These are phyloP conservation scores for Aspergillus clavatus DNA, from an alignment of 2,329 filamentous ascomycete species.

Conservation along the genomic window DNA sequence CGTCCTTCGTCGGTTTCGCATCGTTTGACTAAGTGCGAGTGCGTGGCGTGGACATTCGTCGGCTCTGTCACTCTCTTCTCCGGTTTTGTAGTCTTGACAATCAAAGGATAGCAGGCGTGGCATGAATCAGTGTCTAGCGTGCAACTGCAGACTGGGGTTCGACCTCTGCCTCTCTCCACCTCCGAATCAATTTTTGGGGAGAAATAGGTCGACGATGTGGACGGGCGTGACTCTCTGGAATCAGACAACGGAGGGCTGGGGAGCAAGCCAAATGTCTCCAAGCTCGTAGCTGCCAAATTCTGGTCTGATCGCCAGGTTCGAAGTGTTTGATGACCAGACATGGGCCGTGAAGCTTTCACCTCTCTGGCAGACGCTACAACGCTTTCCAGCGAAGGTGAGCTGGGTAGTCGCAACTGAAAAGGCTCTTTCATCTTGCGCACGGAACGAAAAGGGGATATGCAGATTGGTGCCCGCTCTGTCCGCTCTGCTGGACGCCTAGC, in stretches of 20 bases:
- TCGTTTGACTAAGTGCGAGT: conserved; percentile 28
- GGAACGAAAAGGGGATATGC: conserved; percentile 36
- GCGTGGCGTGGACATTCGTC: conserved; percentile 31
- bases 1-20: conserved; percentile 18
- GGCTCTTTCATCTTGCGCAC: conserved; percentile 39
- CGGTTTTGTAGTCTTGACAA: conserved; percentile 9
- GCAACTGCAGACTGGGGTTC: conserved; percentile 8
- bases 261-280: conserved; percentile 33
- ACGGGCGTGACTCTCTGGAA: conserved; percentile 22
- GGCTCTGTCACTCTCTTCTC: conserved; percentile 12
- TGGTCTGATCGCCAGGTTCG: conserved; percentile 36
- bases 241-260: conserved; percentile 37
- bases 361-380: conserved; percentile 18
- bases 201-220: conserved; percentile 26
- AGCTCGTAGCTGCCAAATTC: conserved; percentile 26
- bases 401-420: conserved; percentile 33
- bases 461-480: conserved; percentile 21
- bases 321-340: conserved; percentile 22
- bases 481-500: conserved; percentile 25
- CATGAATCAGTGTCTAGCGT: conserved; percentile 8
- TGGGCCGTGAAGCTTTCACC: conserved; percentile 13
- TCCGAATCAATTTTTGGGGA: conserved; percentile 18
- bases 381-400: conserved; percentile 31
- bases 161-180: conserved; percentile 11
- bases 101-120: conserved; percentile 6